Conservation (phyloP, 352 stramenopile genomes). For the Phytophthora pluvialis region DNA sequence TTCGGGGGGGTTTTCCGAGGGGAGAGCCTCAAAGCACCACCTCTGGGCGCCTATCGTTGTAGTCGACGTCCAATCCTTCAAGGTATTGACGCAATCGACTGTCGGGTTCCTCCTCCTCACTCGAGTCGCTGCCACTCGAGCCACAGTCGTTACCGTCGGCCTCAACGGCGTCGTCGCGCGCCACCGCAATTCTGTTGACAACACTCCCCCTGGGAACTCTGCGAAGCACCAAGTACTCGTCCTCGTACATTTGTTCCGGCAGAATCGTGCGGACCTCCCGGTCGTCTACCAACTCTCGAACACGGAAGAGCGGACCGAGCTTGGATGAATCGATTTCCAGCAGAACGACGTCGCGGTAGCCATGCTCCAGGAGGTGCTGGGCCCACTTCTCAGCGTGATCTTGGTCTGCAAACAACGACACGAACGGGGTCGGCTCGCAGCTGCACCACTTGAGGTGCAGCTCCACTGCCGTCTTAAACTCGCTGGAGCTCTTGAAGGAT, state of each 20-base stretch:
- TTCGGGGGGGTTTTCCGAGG: no score
- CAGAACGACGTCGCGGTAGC: slow-evolving; percentile 16
- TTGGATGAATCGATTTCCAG: slow-evolving; percentile 11
- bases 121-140: slow-evolving; percentile 8
- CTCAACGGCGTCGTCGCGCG: no score
- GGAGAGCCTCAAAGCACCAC: no score
- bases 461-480: slow-evolving; percentile 14
- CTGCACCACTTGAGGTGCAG: slow-evolving; percentile 17
- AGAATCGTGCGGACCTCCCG: background rate
- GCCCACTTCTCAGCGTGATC: slow-evolving; percentile 13
- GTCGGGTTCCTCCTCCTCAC: background rate
- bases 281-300: slow-evolving; percentile 7
- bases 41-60: background rate
- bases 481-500: slow-evolving; percentile 7
- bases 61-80: background rate
- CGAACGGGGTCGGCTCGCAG: slow-evolving; percentile 23
- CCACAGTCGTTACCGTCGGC: background rate
- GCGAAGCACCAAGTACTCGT: slow-evolving; percentile 20
- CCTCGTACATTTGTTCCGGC: slow-evolving; percentile 5
- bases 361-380: slow-evolving; percentile 10
- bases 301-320: slow-evolving; percentile 9
- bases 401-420: slow-evolving; percentile 14
- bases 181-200: background rate
- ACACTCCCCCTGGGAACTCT: slow-evolving; percentile 11
- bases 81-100: background rate